Evolutionary conservation across 192 early-diverging fungal genomes (phyloP).

Genomic region (Phycomyces blakesleeanus): DNA sequence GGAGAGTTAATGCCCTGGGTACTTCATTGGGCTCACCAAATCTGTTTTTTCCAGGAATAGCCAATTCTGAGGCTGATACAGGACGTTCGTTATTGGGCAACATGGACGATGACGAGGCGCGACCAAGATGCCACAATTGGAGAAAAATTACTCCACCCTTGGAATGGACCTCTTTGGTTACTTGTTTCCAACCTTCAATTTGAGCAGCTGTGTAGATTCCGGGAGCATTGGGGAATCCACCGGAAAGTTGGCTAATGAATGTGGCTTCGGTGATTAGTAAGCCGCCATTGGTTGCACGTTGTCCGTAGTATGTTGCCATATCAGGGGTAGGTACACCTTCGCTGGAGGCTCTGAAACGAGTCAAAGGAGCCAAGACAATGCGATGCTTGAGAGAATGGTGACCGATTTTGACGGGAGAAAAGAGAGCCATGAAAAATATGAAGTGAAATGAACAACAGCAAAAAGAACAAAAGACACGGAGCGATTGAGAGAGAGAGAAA

Average conservation of each 20-base stretch:
- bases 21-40: conserved; percentile 18
- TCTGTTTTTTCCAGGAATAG: conserved; percentile 1
- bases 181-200: conserved; percentile 45
- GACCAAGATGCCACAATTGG: conserved; percentile 49
- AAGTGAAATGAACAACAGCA: no score
- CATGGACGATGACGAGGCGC: conserved; percentile 6
- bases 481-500: no score
- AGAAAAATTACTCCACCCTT: conserved; percentile 51
- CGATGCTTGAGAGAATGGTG: conserved; percentile 2
- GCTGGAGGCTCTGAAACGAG: not conserved
- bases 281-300: conserved; percentile 17
- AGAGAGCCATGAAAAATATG: conserved; percentile 1
- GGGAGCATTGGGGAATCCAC: conserved; percentile 26
- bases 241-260: conserved; percentile 6
- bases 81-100: not conserved
- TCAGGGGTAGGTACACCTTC: conserved; percentile 7
- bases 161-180: conserved; percentile 52
- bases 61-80: conserved; percentile 19
- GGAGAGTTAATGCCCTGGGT: conserved; percentile 59
- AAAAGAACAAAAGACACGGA: no score
- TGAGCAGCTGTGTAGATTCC: conserved; percentile 38
- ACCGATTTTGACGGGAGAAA: conserved; percentile 17
- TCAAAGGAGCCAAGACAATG: conserved; percentile 21
- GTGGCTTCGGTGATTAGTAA: conserved; percentile 13
- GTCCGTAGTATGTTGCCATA: not conserved